Evolutionary conservation across 2,329 filamentous ascomycete genomes (phyloP).

Genomic region (Stachybotrys echinatus): DNA sequence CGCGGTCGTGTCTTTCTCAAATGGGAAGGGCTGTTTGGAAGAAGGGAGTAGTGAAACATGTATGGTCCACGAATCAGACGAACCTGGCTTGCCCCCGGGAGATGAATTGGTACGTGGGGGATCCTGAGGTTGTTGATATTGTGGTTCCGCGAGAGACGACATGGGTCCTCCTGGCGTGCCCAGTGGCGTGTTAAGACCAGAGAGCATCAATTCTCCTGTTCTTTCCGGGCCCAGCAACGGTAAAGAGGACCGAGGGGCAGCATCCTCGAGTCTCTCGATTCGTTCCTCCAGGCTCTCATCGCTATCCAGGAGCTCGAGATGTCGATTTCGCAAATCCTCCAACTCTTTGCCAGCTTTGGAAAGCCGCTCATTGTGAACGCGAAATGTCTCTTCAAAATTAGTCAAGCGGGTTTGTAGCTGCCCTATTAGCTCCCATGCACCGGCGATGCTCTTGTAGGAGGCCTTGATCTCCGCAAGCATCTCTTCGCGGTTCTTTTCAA

Average conservation of each 20-base stretch:
- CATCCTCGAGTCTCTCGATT: conserved; percentile 39
- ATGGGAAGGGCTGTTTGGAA: conserved; percentile 49
- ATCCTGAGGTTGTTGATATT: no score
- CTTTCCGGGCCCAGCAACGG: neutral
- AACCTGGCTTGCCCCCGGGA: neutral
- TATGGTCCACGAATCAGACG: conserved; percentile 47
- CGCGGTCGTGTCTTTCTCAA: conserved; percentile 56
- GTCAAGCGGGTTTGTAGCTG: conserved; percentile 34
- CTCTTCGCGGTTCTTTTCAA: conserved; percentile 48
- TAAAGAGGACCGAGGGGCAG: neutral
- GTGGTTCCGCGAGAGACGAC: neutral
- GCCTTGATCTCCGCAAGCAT: conserved; percentile 46
- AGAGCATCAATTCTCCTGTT: neutral
- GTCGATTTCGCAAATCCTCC: conserved; percentile 39
- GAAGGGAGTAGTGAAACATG: conserved; percentile 55
- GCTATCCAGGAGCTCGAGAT: conserved; percentile 45
- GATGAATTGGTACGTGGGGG: no score
- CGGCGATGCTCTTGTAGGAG: conserved; percentile 49
- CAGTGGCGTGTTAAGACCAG: neutral
- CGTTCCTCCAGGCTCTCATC: conserved; percentile 49
- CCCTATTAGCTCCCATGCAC: conserved; percentile 47
- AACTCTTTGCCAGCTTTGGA: conserved; percentile 33
- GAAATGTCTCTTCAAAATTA: conserved; percentile 28
- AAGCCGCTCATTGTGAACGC: conserved; percentile 35
- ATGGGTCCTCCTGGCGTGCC: neutral